Evolutionary conservation across 2,329 filamentous ascomycete species (phyloP).

Genomic region (Colletotrichum tamarilloi): DNA sequence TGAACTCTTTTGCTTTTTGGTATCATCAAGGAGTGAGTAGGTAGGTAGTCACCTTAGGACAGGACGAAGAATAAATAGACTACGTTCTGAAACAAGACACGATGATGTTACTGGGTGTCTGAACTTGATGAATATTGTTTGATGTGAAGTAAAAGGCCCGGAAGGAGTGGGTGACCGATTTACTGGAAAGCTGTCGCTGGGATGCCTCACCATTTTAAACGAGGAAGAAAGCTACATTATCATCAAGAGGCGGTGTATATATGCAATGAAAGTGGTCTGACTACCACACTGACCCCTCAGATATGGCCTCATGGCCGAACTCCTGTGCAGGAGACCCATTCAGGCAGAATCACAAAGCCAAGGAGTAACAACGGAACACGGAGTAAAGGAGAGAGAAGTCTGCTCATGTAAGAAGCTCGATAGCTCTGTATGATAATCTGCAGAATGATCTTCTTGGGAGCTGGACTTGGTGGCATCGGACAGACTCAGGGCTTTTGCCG

Average conservation of each 20-base stretch:
- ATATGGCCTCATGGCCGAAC: not conserved
- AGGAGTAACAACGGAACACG: not conserved
- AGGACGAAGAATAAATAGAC: too few relatives aligned
- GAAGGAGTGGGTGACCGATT: not conserved
- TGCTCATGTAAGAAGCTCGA: not conserved
- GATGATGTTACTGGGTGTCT: not conserved
- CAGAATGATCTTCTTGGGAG: rapidly evolving
- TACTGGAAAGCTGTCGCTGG: not conserved
- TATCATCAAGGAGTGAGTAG: too few relatives aligned
- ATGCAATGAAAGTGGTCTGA: not conserved
- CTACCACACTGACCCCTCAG: not conserved
- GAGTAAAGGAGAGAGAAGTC: not conserved
- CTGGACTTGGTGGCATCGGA: too few relatives aligned
- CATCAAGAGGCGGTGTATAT: not conserved
- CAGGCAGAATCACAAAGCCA: not conserved
- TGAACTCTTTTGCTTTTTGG: too few relatives aligned
- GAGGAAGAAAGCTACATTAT: not conserved
- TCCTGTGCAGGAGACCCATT: not conserved
- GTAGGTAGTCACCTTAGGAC: too few relatives aligned
- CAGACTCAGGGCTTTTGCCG: too few relatives aligned
- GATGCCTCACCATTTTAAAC: not conserved
- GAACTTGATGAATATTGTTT: not conserved
- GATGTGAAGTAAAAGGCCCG: not conserved
- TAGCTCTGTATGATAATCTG: not conserved
- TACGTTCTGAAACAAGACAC: too few relatives aligned